These are phyloP conservation scores for Starmerella vaccinii DNA, from an alignment of 805 yeast species.

Conservation along the genomic window DNA sequence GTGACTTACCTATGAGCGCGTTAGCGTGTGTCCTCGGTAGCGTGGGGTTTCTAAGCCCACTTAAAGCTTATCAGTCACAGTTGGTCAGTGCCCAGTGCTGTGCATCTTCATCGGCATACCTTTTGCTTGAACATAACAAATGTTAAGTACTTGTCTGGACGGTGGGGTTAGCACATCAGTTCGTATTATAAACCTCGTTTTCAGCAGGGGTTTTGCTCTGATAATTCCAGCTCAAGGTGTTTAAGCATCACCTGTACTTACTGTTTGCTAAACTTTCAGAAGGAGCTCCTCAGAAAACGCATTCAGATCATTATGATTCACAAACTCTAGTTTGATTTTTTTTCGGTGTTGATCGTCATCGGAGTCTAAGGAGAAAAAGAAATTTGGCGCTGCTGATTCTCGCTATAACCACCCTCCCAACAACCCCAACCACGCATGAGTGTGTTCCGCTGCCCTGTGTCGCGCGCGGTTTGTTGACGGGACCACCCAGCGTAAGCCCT, in stretches of 20 bases:
- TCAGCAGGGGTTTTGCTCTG: conserved; percentile 77
- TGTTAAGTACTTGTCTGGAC: not conserved
- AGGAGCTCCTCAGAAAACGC: conserved; percentile 23
- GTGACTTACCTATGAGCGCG: conserved; percentile 25
- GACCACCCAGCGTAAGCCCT: too few relatives aligned
- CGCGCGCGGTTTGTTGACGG: not conserved
- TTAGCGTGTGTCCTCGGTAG: conserved; percentile 48
- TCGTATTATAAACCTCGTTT: conserved; percentile 39
- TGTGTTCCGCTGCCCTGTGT: not conserved
- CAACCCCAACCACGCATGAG: conserved; percentile 1
- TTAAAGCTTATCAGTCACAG: conserved; percentile 89
- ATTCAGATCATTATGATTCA: conserved; percentile 46
- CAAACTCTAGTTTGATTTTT: conserved; percentile 56
- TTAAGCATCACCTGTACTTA: conserved; percentile 32
- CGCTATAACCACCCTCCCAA: not conserved
- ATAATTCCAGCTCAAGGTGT: conserved; percentile 97
- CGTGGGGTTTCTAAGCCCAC: conserved; percentile 99
- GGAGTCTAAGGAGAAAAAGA: conserved; percentile 17
- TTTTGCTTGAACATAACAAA: not conserved
- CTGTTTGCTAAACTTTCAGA: conserved; percentile 11
- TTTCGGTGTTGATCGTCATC: conserved; percentile 40
- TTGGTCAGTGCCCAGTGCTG: conserved; percentile 98
- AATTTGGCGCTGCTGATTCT: not conserved
- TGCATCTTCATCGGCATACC: conserved; percentile 56
- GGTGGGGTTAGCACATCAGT: conserved; percentile 25